Evolutionary conservation across 1,139 yeast species (phyloP).

Genomic region (Hyphopichia wangnamkhiaoensis): DNA sequence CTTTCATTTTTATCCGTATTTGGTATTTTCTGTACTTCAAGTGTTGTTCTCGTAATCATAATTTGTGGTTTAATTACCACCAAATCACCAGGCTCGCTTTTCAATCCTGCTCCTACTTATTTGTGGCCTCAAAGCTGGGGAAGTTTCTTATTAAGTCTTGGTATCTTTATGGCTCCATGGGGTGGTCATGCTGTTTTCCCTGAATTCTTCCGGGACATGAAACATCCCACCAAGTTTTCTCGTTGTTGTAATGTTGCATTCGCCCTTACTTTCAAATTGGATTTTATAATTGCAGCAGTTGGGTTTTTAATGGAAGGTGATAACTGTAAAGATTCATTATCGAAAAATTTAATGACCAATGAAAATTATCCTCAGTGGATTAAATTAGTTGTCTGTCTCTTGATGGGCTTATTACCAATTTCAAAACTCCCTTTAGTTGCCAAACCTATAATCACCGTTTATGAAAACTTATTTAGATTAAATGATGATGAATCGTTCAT

Average conservation of each 20-base stretch:
- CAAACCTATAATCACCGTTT: slow-evolving; percentile 43
- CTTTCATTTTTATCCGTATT: slow-evolving; percentile 71
- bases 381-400: slow-evolving; percentile 29
- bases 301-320: slow-evolving; percentile 47
- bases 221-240: slow-evolving; percentile 57
- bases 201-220: slow-evolving; percentile 77
- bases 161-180: slow-evolving; percentile 84
- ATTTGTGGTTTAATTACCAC: slow-evolving; percentile 62
- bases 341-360: slow-evolving; percentile 40
- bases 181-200: slow-evolving; percentile 91
- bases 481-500: slow-evolving; percentile 5
- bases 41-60: slow-evolving; percentile 58
- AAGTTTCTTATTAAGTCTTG: slow-evolving; percentile 61
- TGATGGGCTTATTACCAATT: slow-evolving; percentile 43
- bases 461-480: slow-evolving; percentile 28
- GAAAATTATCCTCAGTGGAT: slow-evolving; percentile 33
- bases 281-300: slow-evolving; percentile 33
- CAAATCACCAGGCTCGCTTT: slow-evolving; percentile 65
- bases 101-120: slow-evolving; percentile 50
- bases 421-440: slow-evolving; percentile 43
- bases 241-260: slow-evolving; percentile 34
- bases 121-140: slow-evolving; percentile 54
- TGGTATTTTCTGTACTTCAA: slow-evolving; percentile 72
- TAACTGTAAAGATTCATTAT: slow-evolving; percentile 37
- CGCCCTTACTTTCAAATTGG: slow-evolving; percentile 32